Base-by-base conservation (phyloP, 495 filamentous ascomycete genomes). In the Penicillium coprophilum region DNA sequence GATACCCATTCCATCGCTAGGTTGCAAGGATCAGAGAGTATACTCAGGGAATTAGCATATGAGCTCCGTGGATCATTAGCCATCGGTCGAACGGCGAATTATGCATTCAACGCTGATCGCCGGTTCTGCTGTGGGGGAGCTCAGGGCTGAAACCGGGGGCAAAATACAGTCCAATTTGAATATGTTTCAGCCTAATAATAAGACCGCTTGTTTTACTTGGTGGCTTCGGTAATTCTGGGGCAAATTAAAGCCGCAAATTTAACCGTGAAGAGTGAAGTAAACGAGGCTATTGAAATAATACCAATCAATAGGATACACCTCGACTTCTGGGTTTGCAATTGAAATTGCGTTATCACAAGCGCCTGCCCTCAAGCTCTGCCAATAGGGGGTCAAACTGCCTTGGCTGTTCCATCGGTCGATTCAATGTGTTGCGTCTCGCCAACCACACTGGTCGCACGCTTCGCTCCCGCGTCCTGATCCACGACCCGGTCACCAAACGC, bases 401-500 rank as follows among this genome's bases (percentile, higher is more conserved):
- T 36, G 3, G 38, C 20, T 24, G 19, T 31, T 13, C 2, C 38
- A 39, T 38, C 12, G 8, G 30, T 50, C 2, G 58, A 56, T 34
- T 71, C 69, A 36, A 71, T 20, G 43, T 71, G 69, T 23, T 73
- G 61, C n/a, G 54, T 56, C 7, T 69, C 54, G 23, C 61, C 61
- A 17, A 55, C 55, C 0, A 56, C 47, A 17, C 55, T 48, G 4
- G 54, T 53, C 4, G 34, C 41, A 9, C 58, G 38, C 56, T 70
- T 67, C 11, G 62, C 32, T 40, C 24, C 63, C 9, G 73, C 74
- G 21, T 74, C 75, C 17, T 75, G 64, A 20, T 63, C 50, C 15
- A 83, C 71, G 5, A 85, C 79, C 30, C 74, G 74, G 55, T 85
- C 82, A 15, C 82, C 80, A 43, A 85, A 85, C 0, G 79, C 79